Conservation (phyloP, 352 stramenopile genomes). For the Pilasporangium apinafurcum region DNA sequence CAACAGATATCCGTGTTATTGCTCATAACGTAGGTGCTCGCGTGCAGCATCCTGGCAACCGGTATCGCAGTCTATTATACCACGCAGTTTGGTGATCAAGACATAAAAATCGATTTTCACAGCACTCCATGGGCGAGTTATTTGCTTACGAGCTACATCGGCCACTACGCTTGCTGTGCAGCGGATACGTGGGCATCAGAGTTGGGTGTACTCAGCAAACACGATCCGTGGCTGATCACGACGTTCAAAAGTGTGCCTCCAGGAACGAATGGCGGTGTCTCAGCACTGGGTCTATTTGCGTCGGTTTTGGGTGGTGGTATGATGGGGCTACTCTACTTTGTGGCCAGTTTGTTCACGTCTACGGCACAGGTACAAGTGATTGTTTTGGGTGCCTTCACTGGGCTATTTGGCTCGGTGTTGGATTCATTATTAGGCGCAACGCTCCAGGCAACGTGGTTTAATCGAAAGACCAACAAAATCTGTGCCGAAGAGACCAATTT, state of each 20-base stretch:
- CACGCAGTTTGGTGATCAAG: constrained; percentile 28
- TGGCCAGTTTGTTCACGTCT: constrained; percentile 22
- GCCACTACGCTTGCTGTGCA: constrained; percentile 91
- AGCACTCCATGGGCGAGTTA: constrained; percentile 24
- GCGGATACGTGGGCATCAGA: constrained; percentile 95
- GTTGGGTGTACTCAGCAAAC: constrained; percentile 86
- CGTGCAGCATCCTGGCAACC: constrained; percentile 63
- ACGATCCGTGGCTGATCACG: constrained; percentile 84
- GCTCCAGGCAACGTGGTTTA: constrained; percentile 72
- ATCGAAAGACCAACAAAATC: constrained; percentile 45
- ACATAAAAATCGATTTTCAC: constrained; percentile 30
- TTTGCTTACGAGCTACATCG: constrained; percentile 76
- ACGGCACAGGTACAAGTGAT: constrained; percentile 45
- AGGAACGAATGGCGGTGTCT: constrained; percentile 94
- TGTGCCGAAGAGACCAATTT: constrained; percentile 27
- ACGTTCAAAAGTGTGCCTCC: constrained; percentile 69
- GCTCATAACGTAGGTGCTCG: constrained; percentile 53
- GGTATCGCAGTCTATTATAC: constrained; percentile 54
- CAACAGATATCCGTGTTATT: background rate
- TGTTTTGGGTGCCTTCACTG: constrained; percentile 41
- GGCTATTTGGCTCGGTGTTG: constrained; percentile 68
- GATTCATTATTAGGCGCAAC: constrained; percentile 84
- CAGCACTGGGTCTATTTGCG: constrained; percentile 65
- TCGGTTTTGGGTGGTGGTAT: constrained; percentile 84
- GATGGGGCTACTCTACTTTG: constrained; percentile 75